Evolutionary conservation across 2,329 filamentous ascomycete genomes (phyloP).

Genomic region (Elsinoe fawcettii): DNA sequence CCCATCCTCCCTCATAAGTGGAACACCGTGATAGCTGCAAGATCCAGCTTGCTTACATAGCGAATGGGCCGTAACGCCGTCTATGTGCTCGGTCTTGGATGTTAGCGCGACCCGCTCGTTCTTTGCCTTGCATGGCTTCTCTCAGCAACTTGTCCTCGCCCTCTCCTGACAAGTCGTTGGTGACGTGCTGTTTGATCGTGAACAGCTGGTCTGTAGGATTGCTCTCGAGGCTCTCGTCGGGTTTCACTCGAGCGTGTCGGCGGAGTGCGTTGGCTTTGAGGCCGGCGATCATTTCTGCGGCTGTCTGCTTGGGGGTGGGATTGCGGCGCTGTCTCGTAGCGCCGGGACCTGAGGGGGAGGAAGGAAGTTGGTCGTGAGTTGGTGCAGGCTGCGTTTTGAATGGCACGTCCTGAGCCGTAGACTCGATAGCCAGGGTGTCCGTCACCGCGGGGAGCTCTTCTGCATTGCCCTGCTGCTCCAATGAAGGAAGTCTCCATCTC

Average conservation of each 20-base stretch:
- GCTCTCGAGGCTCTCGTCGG: too few relatives aligned
- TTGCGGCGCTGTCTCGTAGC: neutral
- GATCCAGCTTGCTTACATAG: neutral
- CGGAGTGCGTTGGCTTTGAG: neutral
- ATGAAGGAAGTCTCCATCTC: neutral
- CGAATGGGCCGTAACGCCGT: too few relatives aligned
- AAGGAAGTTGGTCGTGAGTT: too few relatives aligned
- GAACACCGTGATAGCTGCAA: neutral
- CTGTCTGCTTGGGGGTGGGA: neutral
- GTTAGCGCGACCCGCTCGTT: too few relatives aligned
- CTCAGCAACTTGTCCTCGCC: too few relatives aligned
- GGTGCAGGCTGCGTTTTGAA: neutral
- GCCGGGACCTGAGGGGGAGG: too few relatives aligned
- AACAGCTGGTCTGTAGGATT: too few relatives aligned
- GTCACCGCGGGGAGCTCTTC: neutral
- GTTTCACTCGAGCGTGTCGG: too few relatives aligned
- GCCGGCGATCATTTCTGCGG: neutral
- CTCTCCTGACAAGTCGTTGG: neutral
- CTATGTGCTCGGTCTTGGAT: neutral
- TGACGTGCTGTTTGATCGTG: neutral
- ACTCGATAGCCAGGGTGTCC: neutral
- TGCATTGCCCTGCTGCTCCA: neutral
- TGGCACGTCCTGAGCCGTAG: too few relatives aligned
- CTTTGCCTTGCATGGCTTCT: too few relatives aligned
- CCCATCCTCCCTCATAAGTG: neutral